Evolutionary conservation across 306 rosid genomes (phyloP).

Genomic region (Sophora flavescens): DNA sequence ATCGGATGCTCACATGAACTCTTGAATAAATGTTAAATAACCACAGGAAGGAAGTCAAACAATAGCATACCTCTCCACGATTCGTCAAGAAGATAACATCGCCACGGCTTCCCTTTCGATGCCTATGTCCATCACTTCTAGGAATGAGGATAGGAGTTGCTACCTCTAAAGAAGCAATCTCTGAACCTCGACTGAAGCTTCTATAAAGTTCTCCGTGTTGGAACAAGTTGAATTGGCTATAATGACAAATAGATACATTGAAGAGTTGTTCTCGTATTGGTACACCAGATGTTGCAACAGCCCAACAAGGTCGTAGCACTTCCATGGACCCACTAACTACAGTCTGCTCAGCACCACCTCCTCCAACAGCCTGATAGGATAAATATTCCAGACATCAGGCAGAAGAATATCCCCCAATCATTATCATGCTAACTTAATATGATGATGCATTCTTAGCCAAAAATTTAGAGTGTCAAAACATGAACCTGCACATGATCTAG

Average conservation of each 20-base stretch:
- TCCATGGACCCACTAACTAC: conserved; percentile 98
- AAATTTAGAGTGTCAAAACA: background rate
- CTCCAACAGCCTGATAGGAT: conserved; percentile 88
- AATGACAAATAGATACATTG: conserved; percentile 95
- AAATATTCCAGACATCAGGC: conserved; percentile 40
- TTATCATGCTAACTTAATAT: conserved; percentile 37
- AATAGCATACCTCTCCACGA: conserved; percentile 89
- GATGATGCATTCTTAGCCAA: background rate
- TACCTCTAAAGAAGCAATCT: conserved; percentile 79
- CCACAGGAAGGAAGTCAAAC: conserved; percentile 28
- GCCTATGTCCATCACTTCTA: conserved; percentile 89
- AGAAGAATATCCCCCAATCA: conserved; percentile 31
- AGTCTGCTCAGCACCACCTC: conserved; percentile 97
- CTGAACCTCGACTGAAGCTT: conserved; percentile 69
- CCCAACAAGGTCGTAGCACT: conserved; percentile 97
- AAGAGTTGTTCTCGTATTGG: conserved; percentile 94
- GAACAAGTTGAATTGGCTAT: conserved; percentile 79
- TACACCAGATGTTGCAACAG: conserved; percentile 97
- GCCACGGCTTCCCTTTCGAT: conserved; percentile 97
- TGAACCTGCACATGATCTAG: conserved; percentile 98
- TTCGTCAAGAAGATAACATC: conserved; percentile 95
- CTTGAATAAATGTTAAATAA: conserved; percentile 3
- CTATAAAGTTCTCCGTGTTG: conserved; percentile 90
- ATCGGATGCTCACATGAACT: conserved; percentile 34
- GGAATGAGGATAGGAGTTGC: conserved; percentile 96